Evolutionary conservation across 2,329 filamentous ascomycete species (phyloP).

Genomic region (Calonectria multiphialidica): DNA sequence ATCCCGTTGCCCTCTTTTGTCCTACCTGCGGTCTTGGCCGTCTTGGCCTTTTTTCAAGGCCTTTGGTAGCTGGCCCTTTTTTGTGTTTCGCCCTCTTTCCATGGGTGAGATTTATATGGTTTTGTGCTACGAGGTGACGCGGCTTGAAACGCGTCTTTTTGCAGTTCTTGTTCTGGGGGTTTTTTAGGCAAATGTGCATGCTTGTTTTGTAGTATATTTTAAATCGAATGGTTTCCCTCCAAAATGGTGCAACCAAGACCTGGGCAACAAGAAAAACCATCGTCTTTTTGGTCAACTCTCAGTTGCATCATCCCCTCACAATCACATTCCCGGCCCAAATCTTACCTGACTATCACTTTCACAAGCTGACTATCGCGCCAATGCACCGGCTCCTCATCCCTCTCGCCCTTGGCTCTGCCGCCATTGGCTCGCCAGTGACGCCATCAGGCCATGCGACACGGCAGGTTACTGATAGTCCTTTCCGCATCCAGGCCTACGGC

Average conservation of each 20-base stretch:
- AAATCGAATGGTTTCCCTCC: not conserved
- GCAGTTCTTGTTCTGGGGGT: not conserved
- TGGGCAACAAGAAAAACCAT: not conserved
- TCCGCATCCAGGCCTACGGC: conserved; percentile 22
- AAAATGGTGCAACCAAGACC: not conserved
- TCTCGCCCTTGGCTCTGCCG: not conserved
- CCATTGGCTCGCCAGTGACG: not conserved
- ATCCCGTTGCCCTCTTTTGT: not conserved
- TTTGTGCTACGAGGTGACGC: conserved; percentile 1
- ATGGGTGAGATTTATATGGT: not conserved
- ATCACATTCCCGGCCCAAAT: not conserved
- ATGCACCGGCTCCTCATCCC: not conserved
- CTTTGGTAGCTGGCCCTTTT: not conserved
- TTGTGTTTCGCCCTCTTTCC: not conserved
- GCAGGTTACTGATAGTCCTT: not conserved
- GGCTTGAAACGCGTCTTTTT: not conserved
- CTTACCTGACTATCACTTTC: not conserved
- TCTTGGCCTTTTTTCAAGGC: not conserved
- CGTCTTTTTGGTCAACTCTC: not conserved
- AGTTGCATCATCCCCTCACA: not conserved
- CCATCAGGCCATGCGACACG: not conserved
- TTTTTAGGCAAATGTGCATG: not conserved
- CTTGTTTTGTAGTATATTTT: not conserved
- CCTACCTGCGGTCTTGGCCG: not conserved
- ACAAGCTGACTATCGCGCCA: not conserved